Percentiles rank a stretch among this genome's conserved stretches.
Conservation (phyloP, 1,284 basidiomycete genomes). For the Fomes fomentarius region DNA sequence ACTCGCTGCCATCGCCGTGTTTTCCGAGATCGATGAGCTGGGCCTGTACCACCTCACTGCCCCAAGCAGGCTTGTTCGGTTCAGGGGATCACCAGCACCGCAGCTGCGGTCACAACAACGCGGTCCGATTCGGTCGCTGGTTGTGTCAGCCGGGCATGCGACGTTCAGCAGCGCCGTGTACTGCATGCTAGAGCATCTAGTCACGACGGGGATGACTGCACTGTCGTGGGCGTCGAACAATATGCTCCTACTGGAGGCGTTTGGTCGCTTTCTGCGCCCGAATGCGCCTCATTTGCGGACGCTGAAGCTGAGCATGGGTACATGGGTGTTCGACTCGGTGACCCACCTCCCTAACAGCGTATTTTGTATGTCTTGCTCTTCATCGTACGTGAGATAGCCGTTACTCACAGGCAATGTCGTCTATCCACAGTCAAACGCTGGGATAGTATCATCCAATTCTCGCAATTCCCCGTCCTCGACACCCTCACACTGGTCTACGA, state of each 20-base stretch:
- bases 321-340: neutral
- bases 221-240: neutral
- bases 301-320: neutral
- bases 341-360: too few species aligned
- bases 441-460: neutral
- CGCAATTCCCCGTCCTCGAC: neutral
- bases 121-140: too few species aligned
- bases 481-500: neutral
- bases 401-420: too few species aligned
- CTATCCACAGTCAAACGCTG: neutral
- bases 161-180: neutral
- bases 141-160: too few species aligned
- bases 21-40: neutral
- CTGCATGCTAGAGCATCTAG: neutral
- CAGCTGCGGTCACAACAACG: neutral
- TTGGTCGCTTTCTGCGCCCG: neutral
- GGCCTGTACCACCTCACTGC: neutral
- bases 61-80: too few species aligned
- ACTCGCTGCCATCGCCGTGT: neutral
- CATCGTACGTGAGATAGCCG: too few species aligned
- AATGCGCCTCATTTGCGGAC: neutral
- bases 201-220: neutral
- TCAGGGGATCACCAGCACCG: neutral
- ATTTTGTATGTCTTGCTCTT: neutral
- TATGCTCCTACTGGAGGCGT: neutral